These are phyloP conservation scores for peach (Prunus persica) DNA, from an alignment of 306 rosid species.

Conservation along the genomic window Prunus_persica_NCBIv2 NC_034009.1:42220001-42220500, in stretches of 20 bases:
- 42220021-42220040: constrained; percentile 84
- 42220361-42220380: neutral
- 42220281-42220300: neutral
- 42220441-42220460: neutral
- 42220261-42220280: neutral
- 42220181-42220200: neutral
- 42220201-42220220: neutral
- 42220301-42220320: neutral
- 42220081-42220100: constrained; percentile 20
- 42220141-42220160: neutral
- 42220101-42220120: constrained; percentile 6
- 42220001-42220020: constrained; percentile 95
- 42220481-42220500: constrained; percentile 18
- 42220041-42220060: constrained; percentile 85
- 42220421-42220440: neutral
- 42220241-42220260: neutral
- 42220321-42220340: neutral
- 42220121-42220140: constrained; percentile 12
- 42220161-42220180: constrained; percentile 2
- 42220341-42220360: neutral
- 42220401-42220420: neutral
- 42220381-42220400: neutral
- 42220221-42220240: neutral
- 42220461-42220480: constrained; percentile 14
- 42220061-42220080: constrained; percentile 32